Base-by-base conservation (phyloP, 176 grass and related monocot genomes). In the Saccharum officinarum region DNA sequence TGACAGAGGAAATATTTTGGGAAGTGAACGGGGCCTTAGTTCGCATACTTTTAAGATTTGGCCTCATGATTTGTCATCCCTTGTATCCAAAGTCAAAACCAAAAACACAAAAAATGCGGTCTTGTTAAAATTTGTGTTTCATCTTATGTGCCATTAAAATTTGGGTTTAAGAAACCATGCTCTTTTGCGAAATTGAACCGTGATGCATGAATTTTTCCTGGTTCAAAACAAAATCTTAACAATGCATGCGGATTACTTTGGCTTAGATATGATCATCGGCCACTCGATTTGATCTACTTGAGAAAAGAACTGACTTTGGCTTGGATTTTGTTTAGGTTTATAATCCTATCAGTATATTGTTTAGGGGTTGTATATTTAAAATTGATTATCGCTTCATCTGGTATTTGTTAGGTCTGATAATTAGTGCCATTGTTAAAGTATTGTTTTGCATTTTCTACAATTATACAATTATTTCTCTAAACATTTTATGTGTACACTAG, bases 151-250 rank as follows among this genome's bases (percentile, higher is more conserved):
- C n/a, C 71, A 63, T 76, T 38, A 54, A 67, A 84, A 55, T 84
- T 55, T 80, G 0, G 41, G 9, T 44, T 10, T 11, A 44, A 44
- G 41, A 42, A 6, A 71, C 70, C 34, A 42, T 85, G 28, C 8
- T 81, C 76, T 89, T 8, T 86, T 89, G 64, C 17, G 39, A 88
- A 71, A 79, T 26, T 40, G 10, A 79, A 83, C 2, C 40, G 1
- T 44, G 44, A 46, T 0, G 44, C 44, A 46, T 14, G 6, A 1
- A 40, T 40, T 40, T 40, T 37, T 44, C 41, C 0, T 44, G 10
- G 8, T 11, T 44, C 10, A 11, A 44, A 44, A 44, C 40, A 7
- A 41, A 41, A 45, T 45, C 10, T 13, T 2, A 45, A 45, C 12
- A 12, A 33, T 33, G 33, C 33, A 3, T 33, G 33, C 2, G 33